Evolutionary conservation across 768 basidiomycete species (phyloP).

Genomic region (Boletus tylopilopsis): DNA sequence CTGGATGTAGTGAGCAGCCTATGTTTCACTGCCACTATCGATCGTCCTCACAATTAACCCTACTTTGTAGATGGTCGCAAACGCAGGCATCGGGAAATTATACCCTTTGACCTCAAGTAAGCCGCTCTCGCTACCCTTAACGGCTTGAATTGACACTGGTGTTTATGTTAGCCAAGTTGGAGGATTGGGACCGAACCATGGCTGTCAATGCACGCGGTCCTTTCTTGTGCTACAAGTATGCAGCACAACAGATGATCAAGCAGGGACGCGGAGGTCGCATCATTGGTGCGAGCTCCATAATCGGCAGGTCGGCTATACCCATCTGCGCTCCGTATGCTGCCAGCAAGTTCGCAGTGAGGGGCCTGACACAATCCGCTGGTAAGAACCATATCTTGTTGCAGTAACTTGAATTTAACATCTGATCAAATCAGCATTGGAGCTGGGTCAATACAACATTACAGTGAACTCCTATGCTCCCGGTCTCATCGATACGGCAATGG

Average conservation of each 20-base stretch:
- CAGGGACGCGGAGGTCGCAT: constrained; percentile 52
- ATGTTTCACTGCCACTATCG: background rate
- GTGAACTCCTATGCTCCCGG: constrained; percentile 42
- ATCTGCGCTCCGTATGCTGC: constrained; percentile 21
- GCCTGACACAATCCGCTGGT: constrained; percentile 37
- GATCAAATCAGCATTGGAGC: constrained; percentile 22
- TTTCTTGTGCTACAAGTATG: constrained; percentile 61
- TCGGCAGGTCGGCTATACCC: background rate
- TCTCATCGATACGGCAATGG: constrained; percentile 26
- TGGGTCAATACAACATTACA: constrained; percentile 32
- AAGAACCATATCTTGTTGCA: background rate
- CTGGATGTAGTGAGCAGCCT: constrained; percentile 41
- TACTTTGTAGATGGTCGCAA: constrained; percentile 10
- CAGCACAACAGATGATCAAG: constrained; percentile 54
- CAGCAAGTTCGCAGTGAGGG: constrained; percentile 38
- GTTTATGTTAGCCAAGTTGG: background rate
- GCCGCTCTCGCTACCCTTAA: background rate
- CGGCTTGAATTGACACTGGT: background rate
- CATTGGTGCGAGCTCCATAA: constrained; percentile 34
- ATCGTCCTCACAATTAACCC: background rate
- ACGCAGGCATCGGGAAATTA: background rate
- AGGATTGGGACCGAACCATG: constrained; percentile 36
- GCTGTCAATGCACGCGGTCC: constrained; percentile 52
- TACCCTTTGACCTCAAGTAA: background rate
- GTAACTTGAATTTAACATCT: background rate